These are phyloP conservation scores for Plasmopara viticola DNA, from an alignment of 352 stramenopile species.

Conservation along the genomic window DNA sequence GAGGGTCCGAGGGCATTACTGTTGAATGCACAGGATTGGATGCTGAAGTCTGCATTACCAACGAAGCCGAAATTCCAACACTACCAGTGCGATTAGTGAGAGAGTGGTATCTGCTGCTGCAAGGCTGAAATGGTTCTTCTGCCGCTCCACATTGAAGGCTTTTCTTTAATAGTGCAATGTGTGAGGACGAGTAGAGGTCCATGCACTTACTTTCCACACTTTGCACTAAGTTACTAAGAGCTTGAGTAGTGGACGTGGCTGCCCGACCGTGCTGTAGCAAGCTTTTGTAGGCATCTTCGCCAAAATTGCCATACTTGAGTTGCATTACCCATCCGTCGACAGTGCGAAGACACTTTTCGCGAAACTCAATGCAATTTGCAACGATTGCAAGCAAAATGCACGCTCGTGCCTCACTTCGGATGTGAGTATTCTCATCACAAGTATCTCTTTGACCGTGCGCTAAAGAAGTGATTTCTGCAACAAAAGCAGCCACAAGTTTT, in stretches of 20 bases:
- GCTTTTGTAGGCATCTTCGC: constrained; percentile 12
- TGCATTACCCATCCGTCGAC: constrained; percentile 44
- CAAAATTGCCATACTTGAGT: constrained; percentile 25
- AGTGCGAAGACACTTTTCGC: constrained; percentile 39
- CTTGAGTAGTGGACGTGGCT: constrained; percentile 16
- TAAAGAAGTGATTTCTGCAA: constrained; percentile 29
- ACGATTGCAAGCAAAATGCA: constrained; percentile 65
- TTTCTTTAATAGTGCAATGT: constrained; percentile 40
- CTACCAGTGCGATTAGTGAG: constrained; percentile 24
- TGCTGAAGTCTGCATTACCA: constrained; percentile 7
- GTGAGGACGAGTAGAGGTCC: constrained; percentile 51
- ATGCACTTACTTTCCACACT: constrained; percentile 53
- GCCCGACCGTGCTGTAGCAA: constrained; percentile 19
- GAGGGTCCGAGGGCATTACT: constrained; percentile 40
- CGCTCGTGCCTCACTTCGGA: constrained; percentile 28
- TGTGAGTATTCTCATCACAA: constrained; percentile 13
- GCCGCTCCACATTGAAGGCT: constrained; percentile 39
- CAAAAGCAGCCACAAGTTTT: constrained; percentile 41
- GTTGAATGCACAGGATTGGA: constrained; percentile 9
- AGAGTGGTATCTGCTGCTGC: constrained; percentile 18
- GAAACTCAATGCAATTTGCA: constrained; percentile 66
- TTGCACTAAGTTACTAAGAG: constrained; percentile 34
- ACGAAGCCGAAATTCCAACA: constrained; percentile 20
- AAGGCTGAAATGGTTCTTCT: constrained; percentile 38
- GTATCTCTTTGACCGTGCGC: constrained; percentile 28